A percentile compares a stretch with the other conserved stretches of the same genome.
phyloP scores from a whole-genome alignment of 2,329 filamentous ascomycete species.

The Pyrenophora teres region DNA sequence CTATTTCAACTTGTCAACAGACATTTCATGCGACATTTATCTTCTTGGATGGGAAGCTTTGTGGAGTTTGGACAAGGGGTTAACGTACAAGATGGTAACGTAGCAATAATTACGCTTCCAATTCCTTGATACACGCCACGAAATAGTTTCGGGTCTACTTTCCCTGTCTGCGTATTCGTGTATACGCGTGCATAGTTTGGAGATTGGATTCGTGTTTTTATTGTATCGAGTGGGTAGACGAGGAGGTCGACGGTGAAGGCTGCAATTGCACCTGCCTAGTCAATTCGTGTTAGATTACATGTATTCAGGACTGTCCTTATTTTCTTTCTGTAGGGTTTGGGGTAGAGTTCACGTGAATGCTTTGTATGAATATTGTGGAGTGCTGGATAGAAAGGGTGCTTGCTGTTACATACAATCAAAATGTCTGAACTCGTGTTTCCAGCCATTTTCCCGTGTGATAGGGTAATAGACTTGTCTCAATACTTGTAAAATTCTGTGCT shows the following conservation, averaged over 20 bases:
- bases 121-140: slow-evolving; percentile 85
- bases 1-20: slow-evolving; percentile 46
- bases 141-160: slow-evolving; percentile 63
- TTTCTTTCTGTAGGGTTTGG: too few relatives aligned
- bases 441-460: slow-evolving; percentile 30
- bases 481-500: background rate
- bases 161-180: slow-evolving; percentile 60
- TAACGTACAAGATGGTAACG: slow-evolving; percentile 75
- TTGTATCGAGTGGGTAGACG: slow-evolving; percentile 84
- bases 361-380: too few relatives aligned
- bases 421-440: slow-evolving; percentile 59
- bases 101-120: slow-evolving; percentile 82
- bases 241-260: slow-evolving; percentile 85
- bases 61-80: too few relatives aligned
- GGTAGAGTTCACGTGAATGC: too few relatives aligned
- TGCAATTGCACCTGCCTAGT: slow-evolving; percentile 79
- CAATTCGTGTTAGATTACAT: background rate
- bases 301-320: background rate
- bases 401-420: slow-evolving; percentile 55
- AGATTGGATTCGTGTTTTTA: slow-evolving; percentile 85
- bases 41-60: too few relatives aligned
- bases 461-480: background rate
- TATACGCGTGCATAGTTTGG: slow-evolving; percentile 73
- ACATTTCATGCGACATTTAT: too few relatives aligned
- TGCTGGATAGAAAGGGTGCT: too few relatives aligned